phyloP scores from a whole-genome alignment of 352 stramenopile species.

The Phytophthora fragariaefolia region DNA sequence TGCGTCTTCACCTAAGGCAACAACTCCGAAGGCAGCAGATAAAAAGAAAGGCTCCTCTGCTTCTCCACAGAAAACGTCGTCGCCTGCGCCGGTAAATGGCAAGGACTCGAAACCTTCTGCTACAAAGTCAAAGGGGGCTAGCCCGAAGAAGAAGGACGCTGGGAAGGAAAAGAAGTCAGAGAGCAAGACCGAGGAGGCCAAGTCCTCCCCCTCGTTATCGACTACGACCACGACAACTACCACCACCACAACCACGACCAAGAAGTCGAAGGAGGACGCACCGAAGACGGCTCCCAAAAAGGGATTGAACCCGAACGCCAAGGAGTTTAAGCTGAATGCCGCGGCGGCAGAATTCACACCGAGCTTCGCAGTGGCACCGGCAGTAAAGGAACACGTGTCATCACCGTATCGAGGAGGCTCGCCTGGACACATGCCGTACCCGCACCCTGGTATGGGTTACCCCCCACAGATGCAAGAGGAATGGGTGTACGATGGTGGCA shows the following conservation, averaged over 20 bases:
- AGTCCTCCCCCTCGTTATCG: slow-evolving; percentile 6
- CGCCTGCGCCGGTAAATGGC: slow-evolving; percentile 27
- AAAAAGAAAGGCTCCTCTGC: slow-evolving; percentile 20
- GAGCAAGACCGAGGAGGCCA: slow-evolving; percentile 27
- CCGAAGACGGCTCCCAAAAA: slow-evolving; percentile 56
- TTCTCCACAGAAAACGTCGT: slow-evolving; percentile 23
- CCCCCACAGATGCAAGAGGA: slow-evolving; percentile 59
- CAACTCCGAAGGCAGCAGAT: slow-evolving; percentile 9
- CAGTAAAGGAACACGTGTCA: slow-evolving; percentile 35
- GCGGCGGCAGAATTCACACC: slow-evolving; percentile 73
- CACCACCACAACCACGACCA: slow-evolving; percentile 21
- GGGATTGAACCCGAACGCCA: slow-evolving; percentile 82
- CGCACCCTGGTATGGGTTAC: slow-evolving; percentile 55
- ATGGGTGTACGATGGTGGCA: slow-evolving; percentile 74
- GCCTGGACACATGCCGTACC: slow-evolving; percentile 47
- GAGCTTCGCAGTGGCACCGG: slow-evolving; percentile 44
- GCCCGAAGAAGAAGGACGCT: slow-evolving; percentile 34
- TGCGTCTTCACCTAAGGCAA: slow-evolving; percentile 6
- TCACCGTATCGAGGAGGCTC: slow-evolving; percentile 61
- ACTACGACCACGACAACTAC: slow-evolving; percentile 22
- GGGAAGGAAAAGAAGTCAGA: slow-evolving; percentile 34
- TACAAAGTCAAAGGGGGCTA: slow-evolving; percentile 24
- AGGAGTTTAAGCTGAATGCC: slow-evolving; percentile 88
- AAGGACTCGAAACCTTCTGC: slow-evolving; percentile 26
- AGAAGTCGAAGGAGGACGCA: slow-evolving; percentile 24